These are phyloP conservation scores for Cyclotella choctawhatcheeana DNA, from an alignment of 108 stramenopile species.

Conservation along the genomic window DNA sequence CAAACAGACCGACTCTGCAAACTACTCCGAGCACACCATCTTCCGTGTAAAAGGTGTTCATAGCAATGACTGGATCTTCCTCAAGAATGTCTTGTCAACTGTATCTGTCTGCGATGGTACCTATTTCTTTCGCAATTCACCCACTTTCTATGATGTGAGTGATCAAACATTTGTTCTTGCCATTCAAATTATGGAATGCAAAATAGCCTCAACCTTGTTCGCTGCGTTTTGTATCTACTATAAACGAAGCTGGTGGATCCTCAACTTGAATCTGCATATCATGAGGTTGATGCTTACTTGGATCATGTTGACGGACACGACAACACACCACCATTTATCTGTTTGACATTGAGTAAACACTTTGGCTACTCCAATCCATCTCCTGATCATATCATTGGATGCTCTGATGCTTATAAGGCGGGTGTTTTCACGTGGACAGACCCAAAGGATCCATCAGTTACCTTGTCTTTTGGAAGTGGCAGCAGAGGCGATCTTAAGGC, in stretches of 20 bases:
- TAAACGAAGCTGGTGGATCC: too few species aligned
- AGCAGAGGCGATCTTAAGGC: slow-evolving; percentile 44
- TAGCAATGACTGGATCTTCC: slow-evolving; percentile 23
- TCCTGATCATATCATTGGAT: slow-evolving; percentile 41
- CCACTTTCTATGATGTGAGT: slow-evolving; percentile 31
- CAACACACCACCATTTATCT: slow-evolving; percentile 60
- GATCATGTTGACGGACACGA: slow-evolving; percentile 46
- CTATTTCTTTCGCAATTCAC: slow-evolving; percentile 33
- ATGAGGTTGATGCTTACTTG: slow-evolving; percentile 58
- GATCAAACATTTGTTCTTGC: too few species aligned
- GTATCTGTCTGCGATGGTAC: slow-evolving; percentile 28
- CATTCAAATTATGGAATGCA: too few species aligned
- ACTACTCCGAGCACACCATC: slow-evolving; percentile 29
- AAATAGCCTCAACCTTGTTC: too few species aligned
- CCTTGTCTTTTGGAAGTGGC: slow-evolving; percentile 35
- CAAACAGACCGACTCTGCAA: background rate
- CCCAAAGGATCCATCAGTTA: slow-evolving; percentile 7
- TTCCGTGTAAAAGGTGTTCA: slow-evolving; percentile 22
- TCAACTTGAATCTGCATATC: slow-evolving; percentile 22
- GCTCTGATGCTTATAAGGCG: slow-evolving; percentile 28
- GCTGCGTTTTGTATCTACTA: too few species aligned
- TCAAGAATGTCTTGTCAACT: slow-evolving; percentile 39
- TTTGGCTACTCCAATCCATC: slow-evolving; percentile 59
- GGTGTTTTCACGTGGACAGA: slow-evolving; percentile 17
- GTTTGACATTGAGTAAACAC: slow-evolving; percentile 41